A percentile compares a stretch with the other conserved stretches of the same genome.
These are phyloP conservation scores for Zasmidium angulare DNA, from an alignment of 2,329 filamentous ascomycete species.

Conservation along the genomic window DNA sequence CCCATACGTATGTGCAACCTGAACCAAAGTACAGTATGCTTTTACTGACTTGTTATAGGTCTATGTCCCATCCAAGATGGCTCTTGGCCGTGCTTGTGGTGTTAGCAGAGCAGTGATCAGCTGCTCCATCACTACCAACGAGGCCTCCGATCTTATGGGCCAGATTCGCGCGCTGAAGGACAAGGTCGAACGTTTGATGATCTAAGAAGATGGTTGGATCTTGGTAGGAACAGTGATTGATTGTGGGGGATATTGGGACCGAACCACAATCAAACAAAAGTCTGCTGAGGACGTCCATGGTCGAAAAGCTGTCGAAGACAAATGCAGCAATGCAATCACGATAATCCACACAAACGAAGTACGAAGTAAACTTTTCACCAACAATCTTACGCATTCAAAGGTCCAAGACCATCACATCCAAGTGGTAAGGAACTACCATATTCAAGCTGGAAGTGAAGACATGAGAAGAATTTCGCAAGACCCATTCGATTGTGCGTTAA, in stretches of 20 bases:
- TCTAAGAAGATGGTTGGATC: conserved; percentile 51
- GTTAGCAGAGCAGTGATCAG: conserved; percentile 86
- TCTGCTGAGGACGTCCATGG: not conserved
- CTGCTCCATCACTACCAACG: conserved; percentile 85
- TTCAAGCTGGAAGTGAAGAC: not conserved
- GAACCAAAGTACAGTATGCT: not conserved
- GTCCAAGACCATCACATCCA: not conserved
- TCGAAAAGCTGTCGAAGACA: not conserved
- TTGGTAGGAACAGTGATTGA: not conserved
- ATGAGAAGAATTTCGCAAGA: not conserved
- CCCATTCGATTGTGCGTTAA: not conserved
- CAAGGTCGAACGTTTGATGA: conserved; percentile 93
- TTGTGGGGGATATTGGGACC: too few species aligned
- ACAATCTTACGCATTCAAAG: not conserved
- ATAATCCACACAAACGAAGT: not conserved
- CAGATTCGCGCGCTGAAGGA: conserved; percentile 89
- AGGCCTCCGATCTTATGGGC: conserved; percentile 79
- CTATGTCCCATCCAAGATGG: conserved; percentile 66
- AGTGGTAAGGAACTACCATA: not conserved
- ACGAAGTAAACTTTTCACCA: not conserved
- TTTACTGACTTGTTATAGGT: conserved; percentile 7
- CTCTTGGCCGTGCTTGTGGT: conserved; percentile 85
- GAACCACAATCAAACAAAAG: not conserved
- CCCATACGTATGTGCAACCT: conserved; percentile 47
- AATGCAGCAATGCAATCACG: not conserved